These are phyloP conservation scores for Phytomonas serpens DNA, from an alignment of 208 protist genomes.

Conservation along the genomic window DNA sequence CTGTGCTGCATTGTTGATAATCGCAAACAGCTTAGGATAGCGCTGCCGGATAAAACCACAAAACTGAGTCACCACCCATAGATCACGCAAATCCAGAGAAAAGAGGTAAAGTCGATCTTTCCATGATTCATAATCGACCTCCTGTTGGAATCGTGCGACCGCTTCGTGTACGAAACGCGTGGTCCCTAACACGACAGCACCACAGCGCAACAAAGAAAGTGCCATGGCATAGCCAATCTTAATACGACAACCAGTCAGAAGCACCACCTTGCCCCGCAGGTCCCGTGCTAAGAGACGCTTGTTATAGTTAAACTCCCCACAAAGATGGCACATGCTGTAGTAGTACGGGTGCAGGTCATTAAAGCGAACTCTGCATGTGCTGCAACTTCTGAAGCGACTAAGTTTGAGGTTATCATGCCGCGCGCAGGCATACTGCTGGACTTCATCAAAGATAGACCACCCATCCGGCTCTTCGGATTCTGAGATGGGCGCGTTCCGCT, in stretches of 20 bases:
- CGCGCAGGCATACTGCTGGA: conserved; percentile 53
- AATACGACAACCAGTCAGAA: conserved; percentile 91
- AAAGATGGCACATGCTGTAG: conserved; percentile 94
- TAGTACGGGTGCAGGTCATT: conserved; percentile 94
- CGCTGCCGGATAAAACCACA: conserved; percentile 66
- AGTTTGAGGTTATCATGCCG: conserved; percentile 39
- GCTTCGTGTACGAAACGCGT: conserved; percentile 91
- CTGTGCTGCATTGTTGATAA: conserved; percentile 98
- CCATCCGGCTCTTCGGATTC: conserved; percentile 58
- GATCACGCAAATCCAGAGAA: conserved; percentile 92
- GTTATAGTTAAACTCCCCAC: conserved; percentile 93
- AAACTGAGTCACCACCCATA: conserved; percentile 91
- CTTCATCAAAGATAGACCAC: conserved; percentile 67
- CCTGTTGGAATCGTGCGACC: conserved; percentile 64
- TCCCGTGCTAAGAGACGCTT: conserved; percentile 90
- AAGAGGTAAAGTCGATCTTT: conserved; percentile 90
- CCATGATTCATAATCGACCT: conserved; percentile 88
- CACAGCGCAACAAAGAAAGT: conserved; percentile 81
- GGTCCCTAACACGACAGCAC: conserved; percentile 76
- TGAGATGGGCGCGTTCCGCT: conserved; percentile 36
- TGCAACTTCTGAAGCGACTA: conserved; percentile 57
- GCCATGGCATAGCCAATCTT: conserved; percentile 93
- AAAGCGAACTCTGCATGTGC: conserved; percentile 85
- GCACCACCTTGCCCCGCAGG: conserved; percentile 84
- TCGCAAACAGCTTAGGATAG: conserved; percentile 80